Evolutionary conservation across 768 basidiomycete species (phyloP).

Genomic region (Phanerochaete sordida): DNA sequence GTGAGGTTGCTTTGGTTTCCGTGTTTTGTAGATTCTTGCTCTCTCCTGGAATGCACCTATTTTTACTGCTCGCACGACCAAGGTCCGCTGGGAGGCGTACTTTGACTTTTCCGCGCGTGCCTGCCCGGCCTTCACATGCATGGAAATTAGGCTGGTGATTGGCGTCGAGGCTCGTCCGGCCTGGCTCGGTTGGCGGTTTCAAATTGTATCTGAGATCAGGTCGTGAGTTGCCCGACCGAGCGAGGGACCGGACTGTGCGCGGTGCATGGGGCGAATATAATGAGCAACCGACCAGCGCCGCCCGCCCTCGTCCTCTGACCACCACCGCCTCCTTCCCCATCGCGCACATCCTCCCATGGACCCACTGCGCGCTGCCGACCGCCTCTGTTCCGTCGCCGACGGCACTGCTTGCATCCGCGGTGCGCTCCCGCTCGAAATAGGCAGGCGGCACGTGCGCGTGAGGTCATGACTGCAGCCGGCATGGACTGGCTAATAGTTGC

Average conservation of each 20-base stretch:
- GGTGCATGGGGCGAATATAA: not conserved
- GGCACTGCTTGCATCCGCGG: not conserved
- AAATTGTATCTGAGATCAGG: not conserved
- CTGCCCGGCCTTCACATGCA: too few species aligned
- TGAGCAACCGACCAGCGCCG: not conserved
- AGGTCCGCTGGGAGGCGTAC: not conserved
- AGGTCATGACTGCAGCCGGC: not conserved
- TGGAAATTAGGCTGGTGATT: too few species aligned
- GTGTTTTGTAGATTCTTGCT: not conserved
- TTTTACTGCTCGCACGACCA: not conserved
- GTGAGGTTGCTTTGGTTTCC: not conserved
- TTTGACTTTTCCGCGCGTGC: too few species aligned
- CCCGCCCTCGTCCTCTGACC: not conserved
- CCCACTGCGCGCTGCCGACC: too few species aligned
- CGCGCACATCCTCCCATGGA: not conserved
- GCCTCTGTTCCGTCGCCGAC: conserved; percentile 1
- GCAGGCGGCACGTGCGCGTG: not conserved
- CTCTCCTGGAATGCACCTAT: not conserved
- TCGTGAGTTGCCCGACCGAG: not conserved
- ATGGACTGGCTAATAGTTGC: not conserved
- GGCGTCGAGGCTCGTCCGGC: not conserved
- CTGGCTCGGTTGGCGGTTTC: not conserved
- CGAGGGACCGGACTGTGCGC: not conserved
- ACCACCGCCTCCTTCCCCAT: conserved; percentile 3
- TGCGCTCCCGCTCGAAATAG: not conserved